phyloP scores from a whole-genome alignment of 2,329 filamentous ascomycete genomes.

The Blastomyces emzantsi region DNA sequence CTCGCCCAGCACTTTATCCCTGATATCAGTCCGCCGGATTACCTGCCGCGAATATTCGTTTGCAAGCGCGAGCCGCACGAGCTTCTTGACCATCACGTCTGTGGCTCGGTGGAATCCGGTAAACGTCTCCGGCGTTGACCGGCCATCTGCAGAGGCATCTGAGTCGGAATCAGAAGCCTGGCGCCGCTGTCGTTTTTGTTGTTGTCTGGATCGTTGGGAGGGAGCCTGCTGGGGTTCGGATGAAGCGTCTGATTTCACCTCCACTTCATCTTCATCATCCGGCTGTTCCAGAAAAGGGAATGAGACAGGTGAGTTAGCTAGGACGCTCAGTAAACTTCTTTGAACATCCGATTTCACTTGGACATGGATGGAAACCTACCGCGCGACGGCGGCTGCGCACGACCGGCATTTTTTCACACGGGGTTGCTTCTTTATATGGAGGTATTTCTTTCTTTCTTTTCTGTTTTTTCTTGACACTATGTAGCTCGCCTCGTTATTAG shows the following conservation, averaged over 20 bases:
- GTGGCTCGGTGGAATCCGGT: slow-evolving; percentile 24
- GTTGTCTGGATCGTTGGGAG: not conserved
- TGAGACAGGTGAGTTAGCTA: not conserved
- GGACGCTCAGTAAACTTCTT: not conserved
- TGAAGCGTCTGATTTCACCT: slow-evolving; percentile 1
- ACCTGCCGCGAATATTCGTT: slow-evolving; percentile 52
- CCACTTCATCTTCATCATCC: slow-evolving; percentile 2
- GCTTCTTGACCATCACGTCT: slow-evolving; percentile 47
- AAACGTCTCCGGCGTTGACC: slow-evolving; percentile 1
- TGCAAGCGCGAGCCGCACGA: slow-evolving; percentile 53
- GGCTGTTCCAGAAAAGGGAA: not conserved
- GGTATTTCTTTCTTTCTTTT: too few species aligned
- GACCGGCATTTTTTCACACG: slow-evolving; percentile 9
- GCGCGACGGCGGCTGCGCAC: slow-evolving; percentile 15
- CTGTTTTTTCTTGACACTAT: too few species aligned
- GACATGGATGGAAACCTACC: slow-evolving; percentile 7
- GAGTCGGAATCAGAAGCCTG: slow-evolving; percentile 10
- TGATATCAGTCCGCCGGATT: slow-evolving; percentile 51
- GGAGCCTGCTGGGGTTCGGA: slow-evolving; percentile 1
- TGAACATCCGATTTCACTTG: not conserved
- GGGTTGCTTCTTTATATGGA: too few species aligned
- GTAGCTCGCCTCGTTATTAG: not conserved
- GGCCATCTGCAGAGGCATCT: slow-evolving; percentile 8
- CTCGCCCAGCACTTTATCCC: slow-evolving; percentile 59
- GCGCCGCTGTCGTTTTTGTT: slow-evolving; percentile 16